phyloP scores from a whole-genome alignment of 2,329 filamentous ascomycete species.

The Mariannaea elegans region DNA sequence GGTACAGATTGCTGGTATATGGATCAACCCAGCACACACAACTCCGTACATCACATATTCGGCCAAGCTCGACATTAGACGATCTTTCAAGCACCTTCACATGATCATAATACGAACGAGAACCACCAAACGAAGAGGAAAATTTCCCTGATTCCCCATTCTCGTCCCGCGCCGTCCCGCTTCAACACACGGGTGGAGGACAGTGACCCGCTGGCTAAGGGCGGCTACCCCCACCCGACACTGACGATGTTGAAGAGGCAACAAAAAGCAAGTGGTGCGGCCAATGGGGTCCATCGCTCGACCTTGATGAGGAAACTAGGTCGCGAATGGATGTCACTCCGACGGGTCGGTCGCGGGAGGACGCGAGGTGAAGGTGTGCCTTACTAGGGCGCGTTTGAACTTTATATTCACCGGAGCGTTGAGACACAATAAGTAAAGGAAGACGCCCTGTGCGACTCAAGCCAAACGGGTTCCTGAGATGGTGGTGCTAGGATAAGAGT shows the following conservation, averaged over 20 bases:
- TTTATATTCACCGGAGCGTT: slow-evolving; percentile 4
- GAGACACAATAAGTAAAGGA: slow-evolving; percentile 7
- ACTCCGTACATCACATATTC: no score
- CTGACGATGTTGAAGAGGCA: slow-evolving; percentile 30
- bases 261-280: slow-evolving; percentile 31
- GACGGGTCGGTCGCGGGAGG: not conserved
- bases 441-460: not conserved
- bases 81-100: not conserved
- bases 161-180: slow-evolving; percentile 29
- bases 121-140: no score
- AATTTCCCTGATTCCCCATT: not conserved
- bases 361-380: not conserved
- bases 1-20: no score
- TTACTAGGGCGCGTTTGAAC: not conserved
- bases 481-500: slow-evolving; percentile 10
- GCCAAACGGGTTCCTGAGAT: not conserved
- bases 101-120: no score
- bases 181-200: slow-evolving; percentile 18
- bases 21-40: no score
- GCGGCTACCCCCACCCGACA: slow-evolving; percentile 11
- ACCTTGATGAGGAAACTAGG: slow-evolving; percentile 11
- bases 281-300: slow-evolving; percentile 26
- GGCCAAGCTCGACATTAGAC: no score
- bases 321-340: slow-evolving; percentile 5
- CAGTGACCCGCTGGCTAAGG: slow-evolving; percentile 13